phyloP scores from a whole-genome alignment of 306 rosid species.

The Chamaecrista fasciculata region DNA sequence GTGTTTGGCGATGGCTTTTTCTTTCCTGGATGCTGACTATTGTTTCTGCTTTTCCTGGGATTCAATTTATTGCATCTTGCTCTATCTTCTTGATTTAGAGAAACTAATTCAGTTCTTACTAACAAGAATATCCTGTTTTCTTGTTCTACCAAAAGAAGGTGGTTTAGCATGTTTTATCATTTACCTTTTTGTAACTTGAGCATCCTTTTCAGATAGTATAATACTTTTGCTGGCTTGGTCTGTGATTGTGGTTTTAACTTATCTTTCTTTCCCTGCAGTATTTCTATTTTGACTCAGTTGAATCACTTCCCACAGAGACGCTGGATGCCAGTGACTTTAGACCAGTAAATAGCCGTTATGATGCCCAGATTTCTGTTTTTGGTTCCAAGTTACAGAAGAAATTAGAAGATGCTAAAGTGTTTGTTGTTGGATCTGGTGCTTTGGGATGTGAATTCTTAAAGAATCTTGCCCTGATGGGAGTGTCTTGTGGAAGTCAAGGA shows the following conservation, averaged over 20 bases:
- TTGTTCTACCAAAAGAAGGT: background rate
- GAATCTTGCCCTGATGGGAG: conserved; percentile 95
- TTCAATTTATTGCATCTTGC: no score
- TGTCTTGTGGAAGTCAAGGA: conserved; percentile 77
- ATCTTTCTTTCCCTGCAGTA: conserved; percentile 54
- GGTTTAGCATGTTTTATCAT: background rate
- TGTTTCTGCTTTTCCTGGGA: background rate
- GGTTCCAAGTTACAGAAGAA: conserved; percentile 84
- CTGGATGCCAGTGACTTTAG: conserved; percentile 67
- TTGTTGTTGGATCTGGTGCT: conserved; percentile 95
- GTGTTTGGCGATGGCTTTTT: background rate
- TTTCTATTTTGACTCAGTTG: conserved; percentile 93
- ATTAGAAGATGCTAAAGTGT: conserved; percentile 71
- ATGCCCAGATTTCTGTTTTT: conserved; percentile 93
- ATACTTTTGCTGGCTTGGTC: background rate
- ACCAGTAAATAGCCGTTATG: conserved; percentile 77
- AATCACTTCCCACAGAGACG: conserved; percentile 83
- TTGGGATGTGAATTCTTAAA: conserved; percentile 87
- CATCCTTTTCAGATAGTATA: background rate
- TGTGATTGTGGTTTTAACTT: conserved; percentile 31
- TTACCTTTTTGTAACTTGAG: background rate
- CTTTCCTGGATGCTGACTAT: conserved; percentile 1
- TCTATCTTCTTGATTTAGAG: conserved; percentile 3
- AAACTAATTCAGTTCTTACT: background rate
- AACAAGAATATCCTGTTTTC: background rate